Evolutionary conservation across 495 filamentous ascomycete genomes (phyloP).

Genomic region (Hyaloscypha bicolor): DNA sequence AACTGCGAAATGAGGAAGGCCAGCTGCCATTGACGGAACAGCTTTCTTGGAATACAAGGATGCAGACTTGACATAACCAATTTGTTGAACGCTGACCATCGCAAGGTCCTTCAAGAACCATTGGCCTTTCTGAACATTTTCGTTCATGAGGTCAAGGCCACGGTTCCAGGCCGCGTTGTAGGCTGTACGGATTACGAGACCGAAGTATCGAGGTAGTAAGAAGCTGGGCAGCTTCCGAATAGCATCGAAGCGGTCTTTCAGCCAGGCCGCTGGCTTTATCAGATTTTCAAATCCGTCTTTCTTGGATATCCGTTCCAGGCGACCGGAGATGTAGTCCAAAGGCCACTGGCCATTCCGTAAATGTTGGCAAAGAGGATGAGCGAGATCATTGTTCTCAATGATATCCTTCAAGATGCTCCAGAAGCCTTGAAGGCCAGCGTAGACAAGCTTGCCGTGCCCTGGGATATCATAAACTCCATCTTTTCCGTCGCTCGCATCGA

Average conservation of each 20-base stretch:
- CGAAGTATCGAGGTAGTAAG: slow-evolving; percentile 90
- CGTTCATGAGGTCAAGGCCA: slow-evolving; percentile 74
- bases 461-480: slow-evolving; percentile 91
- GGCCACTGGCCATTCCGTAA: slow-evolving; percentile 92
- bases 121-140: slow-evolving; percentile 76
- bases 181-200: slow-evolving; percentile 80
- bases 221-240: slow-evolving; percentile 85
- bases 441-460: slow-evolving; percentile 79
- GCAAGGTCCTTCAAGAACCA: slow-evolving; percentile 82
- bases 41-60: slow-evolving; percentile 85
- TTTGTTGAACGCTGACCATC: slow-evolving; percentile 89
- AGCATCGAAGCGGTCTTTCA: slow-evolving; percentile 80
- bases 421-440: slow-evolving; percentile 97
- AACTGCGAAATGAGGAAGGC: slow-evolving; percentile 90
- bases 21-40: slow-evolving; percentile 88
- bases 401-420: slow-evolving; percentile 90
- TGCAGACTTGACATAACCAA: slow-evolving; percentile 82
- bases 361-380: slow-evolving; percentile 90
- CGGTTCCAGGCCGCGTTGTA: slow-evolving; percentile 82
- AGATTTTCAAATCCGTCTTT: slow-evolving; percentile 61
- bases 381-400: slow-evolving; percentile 87
- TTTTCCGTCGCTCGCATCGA: slow-evolving; percentile 72
- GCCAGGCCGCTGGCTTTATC: slow-evolving; percentile 69
- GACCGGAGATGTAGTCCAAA: slow-evolving; percentile 81
- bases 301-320: slow-evolving; percentile 72